Evolutionary conservation across 176 grass and related monocot genomes (phyloP).

Genomic region (Poa pratensis): DNA sequence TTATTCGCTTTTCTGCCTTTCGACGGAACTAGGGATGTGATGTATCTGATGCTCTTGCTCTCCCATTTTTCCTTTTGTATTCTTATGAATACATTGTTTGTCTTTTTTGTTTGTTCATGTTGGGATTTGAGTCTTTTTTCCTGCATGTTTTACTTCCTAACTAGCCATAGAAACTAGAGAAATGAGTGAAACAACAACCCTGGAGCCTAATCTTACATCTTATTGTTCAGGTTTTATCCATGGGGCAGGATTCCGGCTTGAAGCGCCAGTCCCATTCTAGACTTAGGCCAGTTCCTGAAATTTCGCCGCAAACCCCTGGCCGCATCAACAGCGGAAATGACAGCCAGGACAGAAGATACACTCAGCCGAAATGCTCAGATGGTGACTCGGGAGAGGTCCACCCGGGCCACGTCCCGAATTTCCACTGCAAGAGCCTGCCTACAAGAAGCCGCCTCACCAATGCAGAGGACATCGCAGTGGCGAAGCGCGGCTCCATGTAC

Average conservation of each 20-base stretch:
- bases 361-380: conserved; percentile 60
- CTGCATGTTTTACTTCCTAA: background rate
- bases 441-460: conserved; percentile 43
- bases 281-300: background rate
- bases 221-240: conserved; percentile 44
- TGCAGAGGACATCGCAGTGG: conserved; percentile 28
- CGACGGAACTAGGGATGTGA: conserved; percentile 33
- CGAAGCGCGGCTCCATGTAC: conserved; percentile 93
- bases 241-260: conserved; percentile 65
- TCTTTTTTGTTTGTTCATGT: background rate
- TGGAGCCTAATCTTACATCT: background rate
- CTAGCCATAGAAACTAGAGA: background rate
- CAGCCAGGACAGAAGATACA: conserved; percentile 43
- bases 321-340: conserved; percentile 10
- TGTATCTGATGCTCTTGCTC: background rate
- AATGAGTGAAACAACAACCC: background rate
- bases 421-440: conserved; percentile 84
- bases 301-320: conserved; percentile 18
- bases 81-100: background rate
- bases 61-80: background rate
- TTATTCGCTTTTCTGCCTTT: background rate
- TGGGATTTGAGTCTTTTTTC: background rate
- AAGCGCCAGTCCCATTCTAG: conserved; percentile 20
- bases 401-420: conserved; percentile 55
- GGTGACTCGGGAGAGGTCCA: conserved; percentile 39